Percentiles rank a stretch among this genome's conserved stretches.
Evolutionary conservation across 305 asterid genomes (phyloP).

Genomic region (Solanum hybrid): DNA sequence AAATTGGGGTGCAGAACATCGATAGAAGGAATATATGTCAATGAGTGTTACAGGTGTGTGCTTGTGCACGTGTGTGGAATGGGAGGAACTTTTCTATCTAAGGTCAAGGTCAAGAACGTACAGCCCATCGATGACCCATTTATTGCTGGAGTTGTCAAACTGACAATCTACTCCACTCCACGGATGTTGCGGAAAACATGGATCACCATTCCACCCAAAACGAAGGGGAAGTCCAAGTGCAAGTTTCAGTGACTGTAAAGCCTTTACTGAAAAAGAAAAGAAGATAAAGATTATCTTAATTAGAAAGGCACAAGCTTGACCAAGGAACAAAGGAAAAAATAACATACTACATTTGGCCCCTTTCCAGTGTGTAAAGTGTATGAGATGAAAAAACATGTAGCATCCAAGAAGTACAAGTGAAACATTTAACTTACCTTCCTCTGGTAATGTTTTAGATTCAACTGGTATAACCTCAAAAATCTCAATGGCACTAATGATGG

Average conservation of each 20-base stretch:
- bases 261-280: conserved; percentile 42
- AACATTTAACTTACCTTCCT: conserved; percentile 49
- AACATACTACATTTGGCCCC: background rate
- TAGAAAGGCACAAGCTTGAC: background rate
- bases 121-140: conserved; percentile 92
- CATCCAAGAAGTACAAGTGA: background rate
- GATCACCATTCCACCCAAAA: conserved; percentile 97
- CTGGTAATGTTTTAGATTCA: conserved; percentile 71
- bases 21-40: background rate
- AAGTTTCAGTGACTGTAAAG: conserved; percentile 60
- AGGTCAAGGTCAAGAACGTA: conserved; percentile 39
- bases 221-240: conserved; percentile 92
- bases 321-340: background rate
- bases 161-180: conserved; percentile 96
- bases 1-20: background rate
- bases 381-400: background rate
- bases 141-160: conserved; percentile 47
- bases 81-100: background rate
- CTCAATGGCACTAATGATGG: conserved; percentile 72
- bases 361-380: background rate
- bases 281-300: background rate
- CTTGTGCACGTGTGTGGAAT: background rate
- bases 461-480: conserved; percentile 67
- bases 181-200: conserved; percentile 95
- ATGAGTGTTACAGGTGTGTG: background rate